Percentiles rank a stretch among this genome's conserved stretches.
phyloP scores from a whole-genome alignment of 2,329 filamentous ascomycete species.

The Arthroderma sp. region DNA sequence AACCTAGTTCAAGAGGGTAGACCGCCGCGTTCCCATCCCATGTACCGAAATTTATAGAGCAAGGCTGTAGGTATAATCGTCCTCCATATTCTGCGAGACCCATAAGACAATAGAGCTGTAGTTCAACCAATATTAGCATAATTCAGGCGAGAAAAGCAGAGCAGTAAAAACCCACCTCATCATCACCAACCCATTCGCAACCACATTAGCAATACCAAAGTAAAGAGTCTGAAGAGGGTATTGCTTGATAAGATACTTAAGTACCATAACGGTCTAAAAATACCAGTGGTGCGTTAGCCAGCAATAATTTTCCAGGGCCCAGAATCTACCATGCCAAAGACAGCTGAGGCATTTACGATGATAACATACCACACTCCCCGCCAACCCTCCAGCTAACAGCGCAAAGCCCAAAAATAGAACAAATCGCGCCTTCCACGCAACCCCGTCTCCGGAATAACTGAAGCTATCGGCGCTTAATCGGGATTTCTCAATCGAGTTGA shows the following conservation, averaged over 20 bases:
- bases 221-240: slow-evolving; percentile 51
- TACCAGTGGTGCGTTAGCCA: neutral
- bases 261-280: slow-evolving; percentile 46
- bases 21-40: too few relatives aligned
- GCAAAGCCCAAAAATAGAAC: slow-evolving; percentile 59
- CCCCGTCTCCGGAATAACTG: slow-evolving; percentile 50
- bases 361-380: slow-evolving; percentile 40
- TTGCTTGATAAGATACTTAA: slow-evolving; percentile 52
- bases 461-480: slow-evolving; percentile 51
- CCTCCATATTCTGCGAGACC: slow-evolving; percentile 61
- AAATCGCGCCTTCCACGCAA: slow-evolving; percentile 57
- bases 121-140: neutral
- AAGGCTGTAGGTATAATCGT: slow-evolving; percentile 58
- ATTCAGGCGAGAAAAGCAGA: neutral
- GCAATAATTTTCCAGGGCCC: neutral
- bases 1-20: too few relatives aligned
- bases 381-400: slow-evolving; percentile 53
- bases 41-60: too few relatives aligned
- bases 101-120: slow-evolving; percentile 50
- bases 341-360: neutral
- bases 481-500: slow-evolving; percentile 59
- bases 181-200: slow-evolving; percentile 54
- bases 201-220: slow-evolving; percentile 54
- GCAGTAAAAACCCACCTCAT: slow-evolving; percentile 41
- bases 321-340: too few relatives aligned